Percentiles rank a stretch among this genome's conserved stretches.
Conservation (phyloP, 2,329 filamentous ascomycete genomes). For the Fusarium duplospermum region DNA sequence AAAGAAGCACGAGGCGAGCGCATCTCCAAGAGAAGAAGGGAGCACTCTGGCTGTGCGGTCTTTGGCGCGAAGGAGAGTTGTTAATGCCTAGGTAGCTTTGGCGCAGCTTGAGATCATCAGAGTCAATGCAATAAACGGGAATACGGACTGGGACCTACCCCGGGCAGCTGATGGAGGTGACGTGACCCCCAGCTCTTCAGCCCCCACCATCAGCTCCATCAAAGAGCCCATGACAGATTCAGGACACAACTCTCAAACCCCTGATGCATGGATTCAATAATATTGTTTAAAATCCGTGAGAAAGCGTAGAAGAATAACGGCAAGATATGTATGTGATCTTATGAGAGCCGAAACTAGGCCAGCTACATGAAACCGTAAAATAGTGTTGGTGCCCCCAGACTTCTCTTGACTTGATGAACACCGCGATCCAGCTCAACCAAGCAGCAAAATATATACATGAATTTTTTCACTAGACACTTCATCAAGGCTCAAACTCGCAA, state of each 20-base stretch:
- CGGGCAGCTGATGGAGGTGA: constrained; percentile 32
- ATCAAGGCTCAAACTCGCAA: not conserved
- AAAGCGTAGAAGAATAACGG: not conserved
- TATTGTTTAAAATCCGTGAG: not conserved
- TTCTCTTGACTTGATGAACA: not conserved
- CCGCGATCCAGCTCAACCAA: not conserved
- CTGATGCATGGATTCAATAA: not conserved
- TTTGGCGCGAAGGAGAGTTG: constrained; percentile 10
- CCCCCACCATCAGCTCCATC: constrained; percentile 13
- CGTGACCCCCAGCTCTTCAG: constrained; percentile 24
- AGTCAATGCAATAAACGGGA: constrained; percentile 35
- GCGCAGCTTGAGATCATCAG: constrained; percentile 21
- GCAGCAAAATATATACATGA: not conserved
- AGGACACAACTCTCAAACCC: not conserved
- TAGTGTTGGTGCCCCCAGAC: not conserved
- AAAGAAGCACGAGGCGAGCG: constrained; percentile 36
- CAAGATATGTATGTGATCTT: not conserved
- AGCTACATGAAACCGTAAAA: not conserved
- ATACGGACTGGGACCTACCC: not conserved
- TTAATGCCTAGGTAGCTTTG: constrained; percentile 7
- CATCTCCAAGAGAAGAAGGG: constrained; percentile 33
- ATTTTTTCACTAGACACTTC: not conserved
- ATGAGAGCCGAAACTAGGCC: not conserved
- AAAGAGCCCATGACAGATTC: constrained; percentile 15
- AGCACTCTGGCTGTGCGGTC: constrained; percentile 12